phyloP scores from a whole-genome alignment of 2,329 filamentous ascomycete genomes.

The Ceratocystis diversiconidia region DNA sequence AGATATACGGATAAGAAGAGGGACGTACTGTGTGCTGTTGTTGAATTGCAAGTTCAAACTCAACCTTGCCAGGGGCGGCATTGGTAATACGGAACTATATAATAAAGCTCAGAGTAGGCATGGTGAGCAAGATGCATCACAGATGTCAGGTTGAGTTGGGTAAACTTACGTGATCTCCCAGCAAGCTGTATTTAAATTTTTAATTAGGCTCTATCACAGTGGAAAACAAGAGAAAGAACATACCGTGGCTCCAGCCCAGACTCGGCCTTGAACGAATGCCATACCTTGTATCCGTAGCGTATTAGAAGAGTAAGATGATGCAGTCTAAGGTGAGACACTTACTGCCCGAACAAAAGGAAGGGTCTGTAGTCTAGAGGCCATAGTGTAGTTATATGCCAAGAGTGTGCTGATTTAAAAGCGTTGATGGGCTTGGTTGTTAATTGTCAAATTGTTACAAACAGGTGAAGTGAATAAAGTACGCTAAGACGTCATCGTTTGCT shows the following conservation, averaged over 20 bases:
- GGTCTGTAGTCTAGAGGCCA: background rate
- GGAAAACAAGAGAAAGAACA: slow-evolving; percentile 19
- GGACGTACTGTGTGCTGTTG: slow-evolving; percentile 57
- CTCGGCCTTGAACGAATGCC: slow-evolving; percentile 71
- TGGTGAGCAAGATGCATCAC: background rate
- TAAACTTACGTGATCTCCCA: slow-evolving; percentile 29
- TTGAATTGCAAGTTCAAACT: slow-evolving; percentile 62
- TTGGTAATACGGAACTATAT: slow-evolving; percentile 50
- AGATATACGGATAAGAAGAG: background rate
- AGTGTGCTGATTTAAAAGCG: background rate
- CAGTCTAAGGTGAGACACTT: background rate
- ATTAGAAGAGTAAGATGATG: background rate
- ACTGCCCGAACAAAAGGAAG: slow-evolving; percentile 17
- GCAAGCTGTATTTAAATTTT: slow-evolving; percentile 24
- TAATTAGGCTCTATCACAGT: background rate
- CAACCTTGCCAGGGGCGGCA: slow-evolving; percentile 51
- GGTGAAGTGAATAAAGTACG: background rate
- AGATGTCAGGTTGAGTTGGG: background rate
- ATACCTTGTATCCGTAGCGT: slow-evolving; percentile 41
- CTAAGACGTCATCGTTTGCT: background rate
- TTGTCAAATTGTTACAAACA: background rate
- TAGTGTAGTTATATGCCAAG: background rate
- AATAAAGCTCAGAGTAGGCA: background rate
- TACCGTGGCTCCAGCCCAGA: slow-evolving; percentile 84
- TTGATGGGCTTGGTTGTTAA: background rate